A percentile compares a stretch with the other conserved stretches of the same genome.
Conservation (phyloP, 78 protist genomes). For the Cavenderia fasciculata region DNA sequence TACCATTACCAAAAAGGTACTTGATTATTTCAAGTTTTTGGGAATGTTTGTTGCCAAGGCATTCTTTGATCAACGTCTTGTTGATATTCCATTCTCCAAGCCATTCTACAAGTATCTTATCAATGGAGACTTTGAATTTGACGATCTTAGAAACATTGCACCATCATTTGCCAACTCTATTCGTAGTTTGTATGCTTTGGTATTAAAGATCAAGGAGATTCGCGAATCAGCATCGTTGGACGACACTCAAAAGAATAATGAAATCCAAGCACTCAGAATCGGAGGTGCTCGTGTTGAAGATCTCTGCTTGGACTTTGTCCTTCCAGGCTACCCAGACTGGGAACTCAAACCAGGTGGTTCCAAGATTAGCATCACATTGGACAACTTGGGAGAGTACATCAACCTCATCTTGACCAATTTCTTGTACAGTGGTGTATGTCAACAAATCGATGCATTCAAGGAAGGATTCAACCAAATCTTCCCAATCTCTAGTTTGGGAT, state of each 20-base stretch:
- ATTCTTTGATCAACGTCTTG: slow-evolving; percentile 80
- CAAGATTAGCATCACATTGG: slow-evolving; percentile 44
- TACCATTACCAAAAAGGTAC: slow-evolving; percentile 18
- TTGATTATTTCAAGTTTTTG: slow-evolving; percentile 68
- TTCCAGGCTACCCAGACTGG: slow-evolving; percentile 75
- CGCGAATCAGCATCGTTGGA: neutral
- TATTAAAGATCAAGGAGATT: slow-evolving; percentile 31
- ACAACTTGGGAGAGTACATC: slow-evolving; percentile 79
- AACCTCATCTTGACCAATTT: slow-evolving; percentile 21
- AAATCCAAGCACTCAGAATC: slow-evolving; percentile 51
- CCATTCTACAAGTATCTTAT: slow-evolving; percentile 76
- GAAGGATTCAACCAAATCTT: slow-evolving; percentile 77
- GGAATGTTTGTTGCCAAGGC: slow-evolving; percentile 87
- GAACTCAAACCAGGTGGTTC: slow-evolving; percentile 50
- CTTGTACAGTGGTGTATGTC: slow-evolving; percentile 60
- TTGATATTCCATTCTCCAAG: slow-evolving; percentile 83
- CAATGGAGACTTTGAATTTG: slow-evolving; percentile 21
- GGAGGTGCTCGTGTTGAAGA: slow-evolving; percentile 73
- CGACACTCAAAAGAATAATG: slow-evolving; percentile 11
- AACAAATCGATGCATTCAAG: slow-evolving; percentile 79
- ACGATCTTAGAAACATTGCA: slow-evolving; percentile 47
- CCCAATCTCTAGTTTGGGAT: slow-evolving; percentile 28
- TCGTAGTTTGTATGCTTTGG: slow-evolving; percentile 25
- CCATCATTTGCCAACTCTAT: slow-evolving; percentile 58
- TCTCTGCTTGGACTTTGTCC: slow-evolving; percentile 74